Evolutionary conservation across 768 basidiomycete genomes (phyloP), one percentile per base, ranked within the genome.

Genomic region (Leccinum uliginosum): DNA sequence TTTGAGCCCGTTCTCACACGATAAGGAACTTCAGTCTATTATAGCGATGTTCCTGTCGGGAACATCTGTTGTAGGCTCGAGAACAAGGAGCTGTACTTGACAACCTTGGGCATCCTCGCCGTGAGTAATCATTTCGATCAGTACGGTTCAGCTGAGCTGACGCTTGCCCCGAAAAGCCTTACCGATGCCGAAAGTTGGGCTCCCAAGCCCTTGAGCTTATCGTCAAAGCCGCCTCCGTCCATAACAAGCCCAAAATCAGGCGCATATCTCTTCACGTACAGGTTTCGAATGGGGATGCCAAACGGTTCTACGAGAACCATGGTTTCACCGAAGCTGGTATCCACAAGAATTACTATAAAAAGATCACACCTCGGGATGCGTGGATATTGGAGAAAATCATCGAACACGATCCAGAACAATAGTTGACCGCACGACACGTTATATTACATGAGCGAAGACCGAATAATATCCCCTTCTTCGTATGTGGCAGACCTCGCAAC

Each of bases 61-160:
- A 91, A 86, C 5, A 82, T 94, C 65, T 93, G 90, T 71, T 92
- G 89, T 75, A 83, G 91, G 57, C 72, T 93, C 58, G 93, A 96
- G 72, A 80, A 76, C 53, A 82, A 83, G 21, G 70, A 68, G 58
- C 47, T 73, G 52, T 95, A 95, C 74, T 79, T 94, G 67, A 91
- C 93, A 87, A 95, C 93, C 50, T 87, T 95, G 86, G 93, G 92
- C 45, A 75, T 95, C 60, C 83, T 95, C 54, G 91, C 91, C 55
- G 91, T 93, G 75, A 73, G 84, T 75, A 57, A 55, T 53, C 50
- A 48, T 51, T 48, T 47, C 49, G 19, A 59, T 52, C 53, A 49
- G 51, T 30, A 62, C 46, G 51, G 56, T 45, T 61, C 52, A 32
- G 50, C 55, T 56, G 54, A 30, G 54, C 51, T 60, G 59, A 67